These are phyloP conservation scores for Mariannaea sp. DNA, from an alignment of 2,329 filamentous ascomycete genomes.

Conservation along the genomic window DNA sequence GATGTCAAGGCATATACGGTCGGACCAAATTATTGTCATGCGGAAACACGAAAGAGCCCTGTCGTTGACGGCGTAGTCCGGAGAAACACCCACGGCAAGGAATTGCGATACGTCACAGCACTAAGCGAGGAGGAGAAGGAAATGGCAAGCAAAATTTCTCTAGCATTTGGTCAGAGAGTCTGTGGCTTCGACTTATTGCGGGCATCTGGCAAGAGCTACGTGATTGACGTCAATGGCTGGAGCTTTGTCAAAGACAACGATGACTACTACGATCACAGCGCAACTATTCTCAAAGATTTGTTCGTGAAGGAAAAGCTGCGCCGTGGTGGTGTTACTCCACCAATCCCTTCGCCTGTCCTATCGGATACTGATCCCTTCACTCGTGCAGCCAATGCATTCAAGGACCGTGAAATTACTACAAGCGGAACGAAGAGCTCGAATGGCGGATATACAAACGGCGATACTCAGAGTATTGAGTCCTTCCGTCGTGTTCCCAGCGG, in stretches of 20 bases:
- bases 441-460: conserved; percentile 27
- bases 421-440: conserved; percentile 39
- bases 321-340: conserved; percentile 62
- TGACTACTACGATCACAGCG: conserved; percentile 93
- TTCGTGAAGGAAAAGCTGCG: conserved; percentile 81
- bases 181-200: conserved; percentile 95
- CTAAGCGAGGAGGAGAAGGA: conserved; percentile 79
- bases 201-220: conserved; percentile 87
- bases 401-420: conserved; percentile 46
- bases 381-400: conserved; percentile 40
- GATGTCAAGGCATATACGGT: conserved; percentile 99
- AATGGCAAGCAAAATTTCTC: conserved; percentile 88
- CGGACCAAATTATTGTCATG: conserved; percentile 89
- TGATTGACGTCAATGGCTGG: conserved; percentile 99
- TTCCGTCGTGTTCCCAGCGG: conserved; percentile 34
- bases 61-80: conserved; percentile 96
- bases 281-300: conserved; percentile 83
- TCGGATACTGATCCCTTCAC: conserved; percentile 52
- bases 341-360: conserved; percentile 54
- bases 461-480: conserved; percentile 35
- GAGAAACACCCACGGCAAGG: conserved; percentile 95
- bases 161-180: conserved; percentile 89
- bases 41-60: conserved; percentile 94
- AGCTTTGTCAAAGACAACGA: conserved; percentile 99
- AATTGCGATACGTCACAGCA: conserved; percentile 91